Conservation (phyloP, 192 early-diverging fungal genomes). For the Chytriomyces sp. region DNA sequence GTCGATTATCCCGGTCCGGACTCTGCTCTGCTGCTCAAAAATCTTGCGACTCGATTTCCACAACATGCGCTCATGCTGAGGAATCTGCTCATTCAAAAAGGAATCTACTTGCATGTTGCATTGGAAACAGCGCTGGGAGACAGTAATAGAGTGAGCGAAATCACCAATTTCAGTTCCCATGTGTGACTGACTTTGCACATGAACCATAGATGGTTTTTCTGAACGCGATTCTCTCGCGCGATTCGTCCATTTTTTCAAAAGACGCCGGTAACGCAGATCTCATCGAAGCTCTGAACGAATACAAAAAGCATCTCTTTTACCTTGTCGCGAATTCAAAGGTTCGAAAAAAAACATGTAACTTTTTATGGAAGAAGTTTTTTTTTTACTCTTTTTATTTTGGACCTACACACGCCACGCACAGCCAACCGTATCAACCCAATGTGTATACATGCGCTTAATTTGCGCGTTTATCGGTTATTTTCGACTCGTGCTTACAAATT, state of each 20-base stretch:
- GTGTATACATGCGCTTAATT: slow-evolving; percentile 16
- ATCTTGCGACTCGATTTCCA: too few relatives aligned
- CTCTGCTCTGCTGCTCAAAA: too few relatives aligned
- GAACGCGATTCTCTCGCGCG: not conserved
- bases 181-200: too few relatives aligned
- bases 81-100: too few relatives aligned
- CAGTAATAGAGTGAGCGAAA: too few relatives aligned
- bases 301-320: not conserved
- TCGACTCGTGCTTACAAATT: slow-evolving; percentile 18
- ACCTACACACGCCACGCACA: not conserved
- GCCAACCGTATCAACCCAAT: slow-evolving; percentile 6
- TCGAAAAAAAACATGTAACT: not conserved
- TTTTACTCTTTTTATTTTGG: too few relatives aligned
- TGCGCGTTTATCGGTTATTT: slow-evolving; percentile 33
- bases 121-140: too few relatives aligned
- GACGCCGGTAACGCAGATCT: not conserved
- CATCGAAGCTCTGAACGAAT: not conserved
- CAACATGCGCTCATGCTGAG: too few relatives aligned
- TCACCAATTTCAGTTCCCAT: too few relatives aligned
- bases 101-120: too few relatives aligned
- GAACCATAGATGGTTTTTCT: not conserved
- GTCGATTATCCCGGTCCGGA: too few relatives aligned
- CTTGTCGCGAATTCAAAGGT: not conserved
- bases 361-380: not conserved
- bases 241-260: not conserved